Evolutionary conservation across 2,329 filamentous ascomycete species (phyloP), one percentile per base, ranked within the genome.

Genomic region (Phialophora chinensis): DNA sequence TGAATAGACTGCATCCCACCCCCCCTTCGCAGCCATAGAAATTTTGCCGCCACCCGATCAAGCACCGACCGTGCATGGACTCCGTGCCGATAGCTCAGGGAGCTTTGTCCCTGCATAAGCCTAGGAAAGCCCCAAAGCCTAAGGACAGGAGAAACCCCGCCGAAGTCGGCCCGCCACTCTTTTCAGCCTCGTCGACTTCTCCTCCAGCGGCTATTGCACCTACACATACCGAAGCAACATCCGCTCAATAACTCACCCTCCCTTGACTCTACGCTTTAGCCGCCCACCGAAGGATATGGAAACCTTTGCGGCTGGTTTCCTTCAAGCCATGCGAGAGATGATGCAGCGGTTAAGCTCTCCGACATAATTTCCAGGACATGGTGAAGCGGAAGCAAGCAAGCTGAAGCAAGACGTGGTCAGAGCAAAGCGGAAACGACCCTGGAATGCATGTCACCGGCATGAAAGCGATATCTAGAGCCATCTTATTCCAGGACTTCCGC

Each of bases 81-180:
- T 42, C 1, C 14, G 35, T 42, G 35, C 35, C 35, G 4, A 17
- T 42, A 25, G 20, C 10, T 25, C 27, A 44, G 31, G 58, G n/a
- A 61, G 47, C 58, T 61, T 42, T 38, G 58, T 61, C 59, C 59
- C 59, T 61, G 59, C 59, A 61, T 54, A 61, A 61, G 59, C 33
- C 31, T 54, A n/a, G 12, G 7, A 8, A 8, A 23, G 5, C 23
- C n/a, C 12, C 14, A 1, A 23, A 31, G 49, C n/a, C 29, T 29
- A 33, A 33, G 11, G 7, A 33, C 12, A 17, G 10, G 1, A 20
- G 17, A 25, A 50, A 31, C 49, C 59, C 59, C 59, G 31, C 59
- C 59, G 59, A 61, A 23, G 31, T 53, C 59, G 59, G 59, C 59
- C 59, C 59, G 59, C 59, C 38, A 33, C 47, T 61, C 38, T 29